These are phyloP conservation scores for Suillus tomentosus DNA, from an alignment of 768 basidiomycete species.

Conservation along the genomic window DNA sequence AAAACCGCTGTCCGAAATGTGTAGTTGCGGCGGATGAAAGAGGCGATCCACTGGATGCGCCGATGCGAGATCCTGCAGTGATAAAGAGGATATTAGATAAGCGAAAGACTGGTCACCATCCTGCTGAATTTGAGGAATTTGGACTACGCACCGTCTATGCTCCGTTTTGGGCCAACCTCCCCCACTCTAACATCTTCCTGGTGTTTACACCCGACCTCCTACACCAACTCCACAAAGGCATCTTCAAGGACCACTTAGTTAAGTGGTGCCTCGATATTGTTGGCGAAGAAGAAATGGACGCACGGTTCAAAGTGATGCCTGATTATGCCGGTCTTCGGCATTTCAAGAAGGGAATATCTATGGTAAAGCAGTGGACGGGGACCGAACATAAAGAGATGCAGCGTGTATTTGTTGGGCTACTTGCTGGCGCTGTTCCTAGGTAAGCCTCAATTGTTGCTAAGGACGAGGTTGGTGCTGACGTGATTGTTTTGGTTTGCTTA, in stretches of 20 bases:
- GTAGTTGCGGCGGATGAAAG: not conserved
- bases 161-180: conserved; percentile 46
- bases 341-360: conserved; percentile 46
- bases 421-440: conserved; percentile 27
- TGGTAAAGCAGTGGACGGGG: conserved; percentile 45
- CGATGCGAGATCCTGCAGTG: not conserved
- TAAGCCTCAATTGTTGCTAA: not conserved
- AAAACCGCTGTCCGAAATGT: conserved; percentile 16
- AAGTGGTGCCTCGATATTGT: conserved; percentile 34
- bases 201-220: conserved; percentile 45
- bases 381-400: conserved; percentile 43
- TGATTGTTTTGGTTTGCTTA: not conserved
- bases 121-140: conserved; percentile 6
- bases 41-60: conserved; percentile 9
- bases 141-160: conserved; percentile 10
- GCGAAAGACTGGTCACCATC: conserved; percentile 10
- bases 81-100: conserved; percentile 3
- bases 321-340: conserved; percentile 22
- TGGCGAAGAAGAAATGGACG: conserved; percentile 19
- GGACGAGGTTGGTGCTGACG: conserved; percentile 1
- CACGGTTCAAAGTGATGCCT: conserved; percentile 19
- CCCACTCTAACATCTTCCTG: conserved; percentile 40
- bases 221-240: conserved; percentile 50
- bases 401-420: conserved; percentile 34
- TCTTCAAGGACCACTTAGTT: conserved; percentile 46